A percentile compares a stretch with the other conserved stretches of the same genome.
Conservation (phyloP, 1,284 basidiomycete genomes). For the Leccinum fallax region DNA sequence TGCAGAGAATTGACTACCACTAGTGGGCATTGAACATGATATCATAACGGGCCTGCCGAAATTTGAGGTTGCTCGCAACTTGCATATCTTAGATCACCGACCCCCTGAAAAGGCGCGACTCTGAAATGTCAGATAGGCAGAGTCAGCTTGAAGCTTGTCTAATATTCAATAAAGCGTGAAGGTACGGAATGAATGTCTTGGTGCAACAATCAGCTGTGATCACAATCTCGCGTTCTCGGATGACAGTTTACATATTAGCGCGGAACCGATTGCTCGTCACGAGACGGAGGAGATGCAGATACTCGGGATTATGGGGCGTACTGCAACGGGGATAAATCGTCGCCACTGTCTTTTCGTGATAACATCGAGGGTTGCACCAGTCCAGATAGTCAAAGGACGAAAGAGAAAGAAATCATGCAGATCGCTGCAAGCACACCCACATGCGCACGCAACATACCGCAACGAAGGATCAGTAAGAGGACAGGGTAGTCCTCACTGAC, state of each 20-base stretch:
- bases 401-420: not conserved
- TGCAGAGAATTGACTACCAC: not conserved
- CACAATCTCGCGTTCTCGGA: too few species aligned
- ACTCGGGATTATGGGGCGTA: not conserved
- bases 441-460: too few species aligned
- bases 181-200: not conserved
- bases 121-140: too few species aligned
- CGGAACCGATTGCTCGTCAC: not conserved
- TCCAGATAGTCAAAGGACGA: too few species aligned
- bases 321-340: not conserved
- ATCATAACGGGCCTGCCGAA: not conserved
- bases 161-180: too few species aligned
- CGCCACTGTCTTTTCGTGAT: not conserved
- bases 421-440: too few species aligned
- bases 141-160: too few species aligned
- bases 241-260: not conserved
- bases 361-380: not conserved
- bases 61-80: not conserved
- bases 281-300: not conserved
- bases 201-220: too few species aligned
- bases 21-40: not conserved
- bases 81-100: not conserved
- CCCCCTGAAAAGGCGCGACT: too few species aligned
- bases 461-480: too few species aligned
- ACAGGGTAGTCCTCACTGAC: too few species aligned